Conservation (phyloP, 139 green algal species). For the Picochlorum sp. region DNA sequence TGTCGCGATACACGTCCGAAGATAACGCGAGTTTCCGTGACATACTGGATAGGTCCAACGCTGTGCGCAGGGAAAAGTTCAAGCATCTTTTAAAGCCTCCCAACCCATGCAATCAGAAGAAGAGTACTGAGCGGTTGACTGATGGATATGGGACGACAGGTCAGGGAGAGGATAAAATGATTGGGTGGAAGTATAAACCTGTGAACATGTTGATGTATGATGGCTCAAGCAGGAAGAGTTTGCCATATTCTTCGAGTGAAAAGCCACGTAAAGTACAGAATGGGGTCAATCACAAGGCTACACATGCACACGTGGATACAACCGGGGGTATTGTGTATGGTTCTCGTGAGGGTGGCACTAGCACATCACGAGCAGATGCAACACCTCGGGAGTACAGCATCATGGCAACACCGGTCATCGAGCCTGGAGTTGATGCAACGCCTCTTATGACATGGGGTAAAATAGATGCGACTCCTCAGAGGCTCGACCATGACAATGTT, state of each 20-base stretch:
- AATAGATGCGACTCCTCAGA: conserved; percentile 65
- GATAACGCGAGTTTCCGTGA: conserved; percentile 76
- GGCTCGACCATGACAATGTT: conserved; percentile 30
- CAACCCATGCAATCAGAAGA: neutral
- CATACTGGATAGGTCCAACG: conserved; percentile 46
- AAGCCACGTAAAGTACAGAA: conserved; percentile 53
- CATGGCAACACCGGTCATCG: conserved; percentile 41
- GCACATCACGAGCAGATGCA: neutral
- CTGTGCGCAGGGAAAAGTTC: conserved; percentile 10
- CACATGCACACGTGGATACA: conserved; percentile 8
- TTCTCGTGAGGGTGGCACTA: neutral
- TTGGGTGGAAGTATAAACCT: conserved; percentile 37
- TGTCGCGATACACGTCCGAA: conserved; percentile 61
- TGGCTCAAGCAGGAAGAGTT: conserved; percentile 20
- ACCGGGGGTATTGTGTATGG: neutral
- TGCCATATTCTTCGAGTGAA: conserved; percentile 44
- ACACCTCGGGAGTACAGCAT: conserved; percentile 20
- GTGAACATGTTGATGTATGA: conserved; percentile 71
- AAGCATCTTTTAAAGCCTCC: neutral
- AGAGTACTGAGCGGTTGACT: conserved; percentile 12
- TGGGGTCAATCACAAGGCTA: conserved; percentile 48
- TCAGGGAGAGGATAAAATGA: conserved; percentile 47
- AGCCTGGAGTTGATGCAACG: conserved; percentile 37
- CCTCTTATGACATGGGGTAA: conserved; percentile 86
- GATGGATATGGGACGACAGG: conserved; percentile 63